Evolutionary conservation across 2,329 filamentous ascomycete species (phyloP).

Genomic region (Coniosporium tulheliwenetii): DNA sequence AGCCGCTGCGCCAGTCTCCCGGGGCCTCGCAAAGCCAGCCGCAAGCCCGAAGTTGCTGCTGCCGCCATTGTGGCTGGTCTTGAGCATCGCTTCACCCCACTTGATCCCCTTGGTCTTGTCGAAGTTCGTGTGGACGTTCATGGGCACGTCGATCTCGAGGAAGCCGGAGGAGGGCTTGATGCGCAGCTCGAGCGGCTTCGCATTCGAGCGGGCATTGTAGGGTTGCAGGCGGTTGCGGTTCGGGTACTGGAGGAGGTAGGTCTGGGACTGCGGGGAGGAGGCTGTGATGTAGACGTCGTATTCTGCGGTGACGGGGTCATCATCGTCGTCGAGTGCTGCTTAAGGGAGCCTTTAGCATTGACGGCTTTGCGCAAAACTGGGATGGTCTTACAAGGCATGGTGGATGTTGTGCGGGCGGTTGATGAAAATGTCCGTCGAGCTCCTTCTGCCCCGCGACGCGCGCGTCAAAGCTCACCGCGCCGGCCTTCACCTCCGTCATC

Average conservation of each 20-base stretch:
- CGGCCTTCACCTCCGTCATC: neutral
- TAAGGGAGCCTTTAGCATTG: neutral
- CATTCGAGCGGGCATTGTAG: constrained; percentile 39
- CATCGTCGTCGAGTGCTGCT: constrained; percentile 12
- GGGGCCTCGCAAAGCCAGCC: constrained; percentile 19
- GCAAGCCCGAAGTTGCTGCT: constrained; percentile 30
- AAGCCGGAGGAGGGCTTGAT: constrained; percentile 72
- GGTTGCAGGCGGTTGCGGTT: constrained; percentile 53
- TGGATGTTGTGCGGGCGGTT: too few relatives aligned
- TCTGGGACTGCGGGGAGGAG: constrained; percentile 34
- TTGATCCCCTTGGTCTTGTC: constrained; percentile 68
- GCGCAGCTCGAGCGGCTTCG: constrained; percentile 56
- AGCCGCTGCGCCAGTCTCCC: constrained; percentile 8
- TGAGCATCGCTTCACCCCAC: constrained; percentile 63
- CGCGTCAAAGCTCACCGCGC: neutral
- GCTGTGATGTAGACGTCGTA: constrained; percentile 85
- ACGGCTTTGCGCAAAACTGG: neutral
- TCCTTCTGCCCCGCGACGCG: too few relatives aligned
- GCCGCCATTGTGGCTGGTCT: constrained; percentile 24
- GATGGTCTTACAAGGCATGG: neutral
- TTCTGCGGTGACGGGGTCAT: constrained; percentile 32
- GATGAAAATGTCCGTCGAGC: too few relatives aligned
- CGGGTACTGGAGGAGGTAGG: constrained; percentile 76
- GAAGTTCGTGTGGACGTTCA: constrained; percentile 59
- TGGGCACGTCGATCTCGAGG: constrained; percentile 80